phyloP scores from a whole-genome alignment of 1,284 basidiomycete species.

The Sparassis latifolia region DNA sequence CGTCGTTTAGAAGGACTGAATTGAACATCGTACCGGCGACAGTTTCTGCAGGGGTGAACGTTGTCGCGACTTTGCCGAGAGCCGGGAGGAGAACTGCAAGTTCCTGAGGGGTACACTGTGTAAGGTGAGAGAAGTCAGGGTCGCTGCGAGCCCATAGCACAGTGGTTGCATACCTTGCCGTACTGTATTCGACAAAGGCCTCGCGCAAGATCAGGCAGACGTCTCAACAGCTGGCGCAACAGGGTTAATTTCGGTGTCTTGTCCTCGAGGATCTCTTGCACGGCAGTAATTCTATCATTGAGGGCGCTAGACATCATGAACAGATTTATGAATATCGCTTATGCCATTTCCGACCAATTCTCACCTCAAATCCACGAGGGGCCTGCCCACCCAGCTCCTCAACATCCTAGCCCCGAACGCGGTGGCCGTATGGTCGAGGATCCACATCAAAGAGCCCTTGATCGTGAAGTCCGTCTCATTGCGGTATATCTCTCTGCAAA shows the following conservation, averaged over 20 bases:
- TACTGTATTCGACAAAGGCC: slow-evolving; percentile 90
- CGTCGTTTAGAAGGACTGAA: slow-evolving; percentile 65
- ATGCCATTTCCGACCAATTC: background rate
- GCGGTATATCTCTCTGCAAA: slow-evolving; percentile 72
- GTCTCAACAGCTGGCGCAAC: slow-evolving; percentile 65
- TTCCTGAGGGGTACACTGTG: slow-evolving; percentile 80
- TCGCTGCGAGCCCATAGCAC: background rate
- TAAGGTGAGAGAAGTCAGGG: background rate
- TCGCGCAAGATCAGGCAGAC: slow-evolving; percentile 83
- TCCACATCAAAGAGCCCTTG: slow-evolving; percentile 79
- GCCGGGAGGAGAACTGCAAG: slow-evolving; percentile 72
- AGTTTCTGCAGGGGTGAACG: slow-evolving; percentile 48
- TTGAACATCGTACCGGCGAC: slow-evolving; percentile 49
- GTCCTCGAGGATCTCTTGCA: slow-evolving; percentile 72
- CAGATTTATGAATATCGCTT: background rate
- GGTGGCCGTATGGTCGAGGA: slow-evolving; percentile 84
- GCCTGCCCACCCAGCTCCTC: slow-evolving; percentile 82
- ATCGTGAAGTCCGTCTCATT: slow-evolving; percentile 80
- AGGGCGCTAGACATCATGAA: slow-evolving; percentile 44
- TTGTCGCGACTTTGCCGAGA: slow-evolving; percentile 66
- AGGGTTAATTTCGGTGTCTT: slow-evolving; percentile 51
- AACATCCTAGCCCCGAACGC: slow-evolving; percentile 84
- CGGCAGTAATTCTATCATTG: slow-evolving; percentile 74
- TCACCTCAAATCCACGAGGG: slow-evolving; percentile 72
- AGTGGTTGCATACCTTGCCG: slow-evolving; percentile 51